These are phyloP conservation scores for Arabis hirsuta DNA, from an alignment of 345 rosid species.

Conservation along the genomic window DNA sequence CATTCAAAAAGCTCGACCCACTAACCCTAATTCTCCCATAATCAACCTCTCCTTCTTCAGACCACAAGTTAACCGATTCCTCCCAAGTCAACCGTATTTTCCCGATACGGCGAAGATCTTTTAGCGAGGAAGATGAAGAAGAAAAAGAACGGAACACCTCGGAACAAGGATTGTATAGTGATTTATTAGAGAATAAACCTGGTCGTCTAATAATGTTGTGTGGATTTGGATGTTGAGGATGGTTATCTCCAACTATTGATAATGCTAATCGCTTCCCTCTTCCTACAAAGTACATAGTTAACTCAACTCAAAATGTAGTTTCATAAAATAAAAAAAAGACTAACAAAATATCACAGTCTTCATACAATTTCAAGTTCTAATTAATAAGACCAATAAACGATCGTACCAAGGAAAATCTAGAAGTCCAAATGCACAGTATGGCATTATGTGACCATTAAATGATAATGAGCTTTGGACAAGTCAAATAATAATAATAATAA, in stretches of 20 bases:
- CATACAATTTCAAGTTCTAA: not conserved
- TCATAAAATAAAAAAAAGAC: not conserved
- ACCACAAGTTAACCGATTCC: slow-evolving; percentile 96
- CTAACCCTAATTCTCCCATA: slow-evolving; percentile 79
- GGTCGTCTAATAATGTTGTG: slow-evolving; percentile 34
- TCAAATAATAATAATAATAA: slow-evolving; percentile 29
- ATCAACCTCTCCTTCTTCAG: slow-evolving; percentile 83
- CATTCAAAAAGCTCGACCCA: slow-evolving; percentile 82
- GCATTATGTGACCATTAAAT: slow-evolving; percentile 27
- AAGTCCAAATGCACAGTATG: slow-evolving; percentile 28
- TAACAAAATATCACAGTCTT: not conserved
- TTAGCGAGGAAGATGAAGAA: slow-evolving; percentile 48
- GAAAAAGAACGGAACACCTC: slow-evolving; percentile 45
- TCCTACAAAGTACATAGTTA: slow-evolving; percentile 45
- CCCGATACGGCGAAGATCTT: slow-evolving; percentile 86
- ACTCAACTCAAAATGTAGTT: too few relatives aligned
- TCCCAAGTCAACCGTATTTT: slow-evolving; percentile 96
- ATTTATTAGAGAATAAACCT: slow-evolving; percentile 33
- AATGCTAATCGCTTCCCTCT: slow-evolving; percentile 64
- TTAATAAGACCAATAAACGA: slow-evolving; percentile 15
- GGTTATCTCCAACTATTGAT: slow-evolving; percentile 54
- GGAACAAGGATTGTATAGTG: slow-evolving; percentile 36
- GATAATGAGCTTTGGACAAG: slow-evolving; percentile 17
- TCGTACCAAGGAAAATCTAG: slow-evolving; percentile 12
- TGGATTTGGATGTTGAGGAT: slow-evolving; percentile 31